Evolutionary conservation across 108 stramenopile genomes (phyloP), one percentile per base, ranked within the genome.

Genomic region (Nitzschia sp.): DNA sequence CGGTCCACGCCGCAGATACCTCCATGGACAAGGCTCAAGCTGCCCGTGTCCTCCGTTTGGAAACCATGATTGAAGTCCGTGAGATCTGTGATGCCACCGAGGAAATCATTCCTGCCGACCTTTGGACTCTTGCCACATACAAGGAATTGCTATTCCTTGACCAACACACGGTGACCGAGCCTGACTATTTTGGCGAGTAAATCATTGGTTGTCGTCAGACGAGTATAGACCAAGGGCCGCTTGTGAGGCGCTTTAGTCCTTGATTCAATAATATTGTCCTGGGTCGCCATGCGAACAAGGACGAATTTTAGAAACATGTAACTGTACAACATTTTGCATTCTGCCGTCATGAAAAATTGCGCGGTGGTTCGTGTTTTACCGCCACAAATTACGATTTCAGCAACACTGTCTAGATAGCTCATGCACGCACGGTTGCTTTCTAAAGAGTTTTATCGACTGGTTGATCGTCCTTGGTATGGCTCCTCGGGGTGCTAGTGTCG

Each of bases 91-190:
- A 98, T 79, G 84, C 81, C 25, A 94, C 97, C 28, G 97, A 98
- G 80, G 92, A 82, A 66, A 82, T 91, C 53, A 82, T 92, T 26
- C 94, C 96, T 53, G 94, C 92, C 53, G 79, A 90, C 45, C 75
- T 89, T 66, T 98, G 96, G 95, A 86, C 93, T 63, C 79, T 96
- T 66, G 93, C 97, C 46, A 96, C 97, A 1, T 98, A 98, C 88
- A 95, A 94, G 87, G 96, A 96, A 64, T 69, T 98, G 53, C 69
- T 96, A 62, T 98, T 96, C 75, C 77, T 94, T 58, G 92, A 95
- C 82, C 72, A 73, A 13, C 85, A 90, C 71, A 84, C 74, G 13
- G 44, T 71, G 1, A 69, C 80, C 47, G 75, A 73, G 35, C 52
- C 53, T 53, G 80, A 79, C 30, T 82, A 56, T 35, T 77, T 69